Base-by-base conservation (phyloP, 2,329 filamentous ascomycete species). In the Phaeophleospora eucalypticola region DNA sequence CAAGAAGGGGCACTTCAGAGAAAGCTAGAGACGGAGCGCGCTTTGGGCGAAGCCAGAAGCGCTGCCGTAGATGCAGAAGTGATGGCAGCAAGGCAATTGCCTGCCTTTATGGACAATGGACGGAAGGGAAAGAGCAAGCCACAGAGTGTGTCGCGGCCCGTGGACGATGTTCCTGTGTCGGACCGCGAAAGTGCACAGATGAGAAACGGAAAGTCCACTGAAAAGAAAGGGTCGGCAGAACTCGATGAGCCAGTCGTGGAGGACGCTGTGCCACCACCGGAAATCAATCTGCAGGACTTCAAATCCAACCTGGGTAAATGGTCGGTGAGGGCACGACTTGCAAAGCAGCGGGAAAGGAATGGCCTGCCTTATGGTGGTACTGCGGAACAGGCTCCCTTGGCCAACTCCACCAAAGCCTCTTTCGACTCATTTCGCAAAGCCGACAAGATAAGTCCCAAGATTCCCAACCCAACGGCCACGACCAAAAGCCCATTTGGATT, bases 371-470 rank as follows among this genome's bases (percentile, higher is more conserved):
- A 7, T 29, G 24, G 24, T 7, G 24, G 24, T 6, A 29, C 12
- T 7, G 6, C 24, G 6, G 24, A 7, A 12, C 7, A 6, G 7
- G 7, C 24, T 29, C 12, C 12, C 24, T 12, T 12, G 6, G 24
- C 7, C 12, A 29, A 29, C 24, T 29, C 24, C 24, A 29, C 16
- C n/a, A 16, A 21, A 19, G 41, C 21, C n/a, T 44, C 41, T 15
- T 44, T 44, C 41, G 33, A 44, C 19, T 44, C 33, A 6, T 21
- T 44, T 12, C 41, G 41, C 21, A 24, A n/a, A 12, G 33, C 41
- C 9, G 41, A 44, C 19, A 44, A 37, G 14, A 21, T 36, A 19
- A 17, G 36, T 12, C 8, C 16, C n/a, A 17, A 37, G 18, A 17
- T 10, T 18, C 8, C 15, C 17, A 17, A 9, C 12, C 16, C 36